Base-by-base conservation (phyloP, 768 basidiomycete genomes). In the Mycena maculata region DNA sequence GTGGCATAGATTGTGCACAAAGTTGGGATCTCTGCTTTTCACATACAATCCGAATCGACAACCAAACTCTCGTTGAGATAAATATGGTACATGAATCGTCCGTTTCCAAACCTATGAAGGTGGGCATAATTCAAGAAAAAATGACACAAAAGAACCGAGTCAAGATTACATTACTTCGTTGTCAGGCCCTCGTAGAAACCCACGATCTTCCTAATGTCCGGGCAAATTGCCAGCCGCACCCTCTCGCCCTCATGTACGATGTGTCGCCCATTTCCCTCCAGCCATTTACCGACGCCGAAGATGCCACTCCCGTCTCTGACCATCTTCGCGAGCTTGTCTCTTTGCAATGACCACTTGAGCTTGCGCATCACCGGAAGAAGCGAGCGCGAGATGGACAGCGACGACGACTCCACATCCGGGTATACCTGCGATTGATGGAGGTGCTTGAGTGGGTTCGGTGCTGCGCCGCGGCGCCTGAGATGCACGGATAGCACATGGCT, bases 261-360 rank as follows among this genome's bases (percentile, higher is more conserved):
- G 47, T 78, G 75, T 42, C 79, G 79, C 11, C 86, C 88, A 59
- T 80, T 82, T 18, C 79, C 76, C 75, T 90, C 88, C 33, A 89
- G 74, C 91, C 90, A 92, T n/a, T 76, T 73, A 33, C 80, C 81
- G 50, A 87, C 80, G 15, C 78, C 78, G 23, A 78, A 74, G 20
- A 78, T 75, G 44, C 80, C 81, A 30, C 76, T 74, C 54, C 83
- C 80, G 36, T 82, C 79, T 74, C 88, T 85, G 60, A 92, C 81
- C 65, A 85, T 76, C 74, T 83, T 85, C 6, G 91, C 86, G 28
- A 92, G 79, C 50, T 81, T 82, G 72, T 92, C 92, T 15, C 84
- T 82, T 72, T 88, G 87, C 52, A 92, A 76, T 41, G 85, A 88
- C 90, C 91, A 93, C 75, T 92, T 92, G 66, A 93, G 82, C 73